Evolutionary conservation across 805 yeast genomes (phyloP).

Genomic region (Ogataea chonburiensis): DNA sequence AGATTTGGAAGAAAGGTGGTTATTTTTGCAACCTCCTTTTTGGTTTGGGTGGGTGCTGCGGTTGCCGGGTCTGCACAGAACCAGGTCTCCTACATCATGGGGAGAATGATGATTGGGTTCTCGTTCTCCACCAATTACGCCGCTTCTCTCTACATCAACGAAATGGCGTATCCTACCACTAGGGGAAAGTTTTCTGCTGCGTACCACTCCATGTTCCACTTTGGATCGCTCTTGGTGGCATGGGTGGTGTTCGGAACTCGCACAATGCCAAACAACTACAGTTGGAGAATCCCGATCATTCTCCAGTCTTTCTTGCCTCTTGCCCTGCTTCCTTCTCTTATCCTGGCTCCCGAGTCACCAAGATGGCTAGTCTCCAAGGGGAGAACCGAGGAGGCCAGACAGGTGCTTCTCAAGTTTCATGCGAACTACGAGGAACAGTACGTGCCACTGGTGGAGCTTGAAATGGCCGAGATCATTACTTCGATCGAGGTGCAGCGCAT

Average conservation of each 20-base stretch:
- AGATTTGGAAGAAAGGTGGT: constrained; percentile 16
- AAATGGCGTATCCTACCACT: constrained; percentile 38
- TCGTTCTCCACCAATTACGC: constrained; percentile 19
- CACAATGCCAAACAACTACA: constrained; percentile 21
- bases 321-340: constrained; percentile 30
- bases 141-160: constrained; percentile 24
- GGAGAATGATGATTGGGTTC: constrained; percentile 20
- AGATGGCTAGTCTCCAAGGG: constrained; percentile 36
- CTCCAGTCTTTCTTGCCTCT: constrained; percentile 40
- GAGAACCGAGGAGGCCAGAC: constrained; percentile 33
- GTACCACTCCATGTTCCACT: constrained; percentile 41
- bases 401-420: constrained; percentile 29
- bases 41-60: constrained; percentile 19
- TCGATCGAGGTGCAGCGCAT: constrained; percentile 36
- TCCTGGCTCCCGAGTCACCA: constrained; percentile 40
- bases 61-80: constrained; percentile 19
- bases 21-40: constrained; percentile 16
- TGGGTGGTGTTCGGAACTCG: constrained; percentile 44
- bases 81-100: constrained; percentile 15
- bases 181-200: constrained; percentile 33
- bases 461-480: constrained; percentile 36
- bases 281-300: constrained; percentile 43
- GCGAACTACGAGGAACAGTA: constrained; percentile 27
- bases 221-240: constrained; percentile 42
- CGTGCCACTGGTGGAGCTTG: constrained; percentile 35